Conservation (phyloP, 139 green algal genomes). For the Eudorina sp. region DNA sequence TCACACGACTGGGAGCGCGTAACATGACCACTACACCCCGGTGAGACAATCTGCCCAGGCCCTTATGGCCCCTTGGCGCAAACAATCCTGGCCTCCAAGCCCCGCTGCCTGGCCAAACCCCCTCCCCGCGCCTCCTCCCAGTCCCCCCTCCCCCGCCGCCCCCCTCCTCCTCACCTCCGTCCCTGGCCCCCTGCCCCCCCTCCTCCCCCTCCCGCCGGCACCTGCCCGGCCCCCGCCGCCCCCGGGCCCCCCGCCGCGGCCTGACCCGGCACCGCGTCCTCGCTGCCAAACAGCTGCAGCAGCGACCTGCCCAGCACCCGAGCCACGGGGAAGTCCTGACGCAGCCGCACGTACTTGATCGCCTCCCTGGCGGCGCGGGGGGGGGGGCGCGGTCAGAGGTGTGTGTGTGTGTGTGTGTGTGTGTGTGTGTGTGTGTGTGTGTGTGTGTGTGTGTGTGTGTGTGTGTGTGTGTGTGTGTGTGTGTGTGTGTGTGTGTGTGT, state of each 20-base stretch:
- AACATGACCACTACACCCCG: too few relatives aligned
- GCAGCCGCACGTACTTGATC: conserved; percentile 69
- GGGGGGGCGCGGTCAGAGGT: conserved; percentile 22
- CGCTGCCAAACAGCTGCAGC: conserved; percentile 56
- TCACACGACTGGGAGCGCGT: too few relatives aligned
- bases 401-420: not conserved
- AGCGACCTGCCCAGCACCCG: conserved; percentile 64
- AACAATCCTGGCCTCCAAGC: too few relatives aligned
- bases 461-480: too few relatives aligned
- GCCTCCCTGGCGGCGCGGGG: conserved; percentile 48
- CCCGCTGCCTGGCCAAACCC: not conserved
- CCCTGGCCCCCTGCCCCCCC: not conserved
- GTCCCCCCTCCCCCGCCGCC: not conserved
- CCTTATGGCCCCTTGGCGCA: too few relatives aligned
- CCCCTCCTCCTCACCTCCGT: not conserved
- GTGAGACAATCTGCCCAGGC: too few relatives aligned
- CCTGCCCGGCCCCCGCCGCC: not conserved
- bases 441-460: too few relatives aligned
- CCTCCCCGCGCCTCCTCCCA: too few relatives aligned
- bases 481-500: too few relatives aligned
- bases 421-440: too few relatives aligned
- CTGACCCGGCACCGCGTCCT: conserved; percentile 33
- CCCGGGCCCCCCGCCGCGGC: not conserved
- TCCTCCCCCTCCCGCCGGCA: not conserved
- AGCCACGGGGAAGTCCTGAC: conserved; percentile 73